phyloP scores from a whole-genome alignment of 2,329 filamentous ascomycete species.

The Fusarium odoratissimum region DNA sequence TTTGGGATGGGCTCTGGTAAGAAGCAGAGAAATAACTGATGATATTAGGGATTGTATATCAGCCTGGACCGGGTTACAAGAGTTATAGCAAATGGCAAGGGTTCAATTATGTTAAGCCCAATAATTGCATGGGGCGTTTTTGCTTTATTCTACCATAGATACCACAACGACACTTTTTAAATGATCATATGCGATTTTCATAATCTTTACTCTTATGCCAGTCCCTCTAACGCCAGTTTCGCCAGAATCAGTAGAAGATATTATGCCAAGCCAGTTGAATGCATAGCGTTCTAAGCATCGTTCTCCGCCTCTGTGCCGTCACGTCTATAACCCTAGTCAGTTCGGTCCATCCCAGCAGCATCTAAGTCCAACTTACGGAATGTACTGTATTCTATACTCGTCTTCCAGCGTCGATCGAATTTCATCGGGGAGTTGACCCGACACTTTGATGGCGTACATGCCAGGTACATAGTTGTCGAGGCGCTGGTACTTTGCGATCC shows the following conservation, averaged over 20 bases:
- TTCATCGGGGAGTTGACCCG: slow-evolving; percentile 79
- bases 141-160: slow-evolving; percentile 44
- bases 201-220: slow-evolving; percentile 25
- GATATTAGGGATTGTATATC: background rate
- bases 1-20: slow-evolving; percentile 62
- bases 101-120: background rate
- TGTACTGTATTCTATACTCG: slow-evolving; percentile 72
- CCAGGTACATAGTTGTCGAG: slow-evolving; percentile 89
- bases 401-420: slow-evolving; percentile 70
- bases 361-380: slow-evolving; percentile 60
- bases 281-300: slow-evolving; percentile 50
- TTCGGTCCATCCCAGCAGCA: background rate
- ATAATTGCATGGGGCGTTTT: slow-evolving; percentile 33
- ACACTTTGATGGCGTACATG: slow-evolving; percentile 95
- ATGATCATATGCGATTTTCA: slow-evolving; percentile 15
- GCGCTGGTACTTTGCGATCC: slow-evolving; percentile 97
- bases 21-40: slow-evolving; percentile 58
- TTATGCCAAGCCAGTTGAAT: slow-evolving; percentile 1
- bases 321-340: slow-evolving; percentile 54
- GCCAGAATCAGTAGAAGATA: slow-evolving; percentile 40
- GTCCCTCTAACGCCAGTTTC: slow-evolving; percentile 49
- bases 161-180: slow-evolving; percentile 44
- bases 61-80: background rate
- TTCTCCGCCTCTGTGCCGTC: slow-evolving; percentile 67
- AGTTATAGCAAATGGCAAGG: background rate